Conservation (phyloP, 2,329 filamentous ascomycete species). For the Sclerotinia nivalis region DNA sequence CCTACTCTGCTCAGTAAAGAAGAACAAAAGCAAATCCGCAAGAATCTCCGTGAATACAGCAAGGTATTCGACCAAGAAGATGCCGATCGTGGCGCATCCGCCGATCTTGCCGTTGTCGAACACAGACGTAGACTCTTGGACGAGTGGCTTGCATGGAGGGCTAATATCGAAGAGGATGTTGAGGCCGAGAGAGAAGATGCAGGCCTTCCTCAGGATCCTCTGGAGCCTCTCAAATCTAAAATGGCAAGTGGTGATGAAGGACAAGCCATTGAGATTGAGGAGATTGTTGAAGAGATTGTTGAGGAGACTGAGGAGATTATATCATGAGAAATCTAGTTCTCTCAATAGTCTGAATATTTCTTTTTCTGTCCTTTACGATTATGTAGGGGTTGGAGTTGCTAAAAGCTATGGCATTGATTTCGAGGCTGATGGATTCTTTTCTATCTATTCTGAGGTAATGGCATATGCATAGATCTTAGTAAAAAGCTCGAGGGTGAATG, state of each 20-base stretch:
- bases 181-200: constrained; percentile 67
- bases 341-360: neutral
- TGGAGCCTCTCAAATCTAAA: constrained; percentile 61
- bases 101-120: constrained; percentile 92
- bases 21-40: constrained; percentile 96
- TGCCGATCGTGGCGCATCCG: constrained; percentile 86
- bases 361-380: constrained; percentile 21
- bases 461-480: constrained; percentile 25
- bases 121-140: constrained; percentile 76
- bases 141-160: constrained; percentile 88
- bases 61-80: constrained; percentile 95
- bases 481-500: constrained; percentile 10
- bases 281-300: constrained; percentile 78
- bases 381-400: constrained; percentile 24
- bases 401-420: constrained; percentile 25
- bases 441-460: constrained; percentile 14
- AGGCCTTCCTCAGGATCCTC: constrained; percentile 65
- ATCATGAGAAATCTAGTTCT: constrained; percentile 18
- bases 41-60: constrained; percentile 96
- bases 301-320: constrained; percentile 81
- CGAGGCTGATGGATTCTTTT: constrained; percentile 16
- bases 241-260: constrained; percentile 53
- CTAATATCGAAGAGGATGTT: constrained; percentile 69
- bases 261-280: constrained; percentile 80
- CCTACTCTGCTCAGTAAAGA: constrained; percentile 90